A percentile compares a stretch with the other conserved stretches of the same genome.
phyloP scores from a whole-genome alignment of 306 rosid genomes.

The Chamaecrista fasciculata region DNA sequence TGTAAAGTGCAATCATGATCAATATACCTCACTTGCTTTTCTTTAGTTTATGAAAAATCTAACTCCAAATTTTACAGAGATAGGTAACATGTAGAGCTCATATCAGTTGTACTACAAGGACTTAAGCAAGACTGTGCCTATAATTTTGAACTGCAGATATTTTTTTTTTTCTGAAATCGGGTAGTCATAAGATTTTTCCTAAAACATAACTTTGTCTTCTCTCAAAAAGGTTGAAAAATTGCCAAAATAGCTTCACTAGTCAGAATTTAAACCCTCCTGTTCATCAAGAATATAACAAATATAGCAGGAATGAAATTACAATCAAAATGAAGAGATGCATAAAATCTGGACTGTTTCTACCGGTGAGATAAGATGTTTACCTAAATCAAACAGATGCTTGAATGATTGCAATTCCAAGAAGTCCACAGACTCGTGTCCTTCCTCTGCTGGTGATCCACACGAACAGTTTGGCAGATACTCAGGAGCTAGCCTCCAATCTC shows the following conservation, averaged over 20 bases:
- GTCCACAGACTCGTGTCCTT: too few relatives aligned
- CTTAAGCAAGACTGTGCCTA: neutral
- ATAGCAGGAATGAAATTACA: too few relatives aligned
- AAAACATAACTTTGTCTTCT: neutral
- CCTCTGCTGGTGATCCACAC: too few relatives aligned
- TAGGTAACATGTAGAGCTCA: neutral
- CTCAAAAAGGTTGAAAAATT: neutral
- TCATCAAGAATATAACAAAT: too few relatives aligned
- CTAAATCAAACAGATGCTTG: too few relatives aligned
- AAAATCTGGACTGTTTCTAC: too few relatives aligned
- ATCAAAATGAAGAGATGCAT: too few relatives aligned
- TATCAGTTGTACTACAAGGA: neutral
- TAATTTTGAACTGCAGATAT: too few relatives aligned
- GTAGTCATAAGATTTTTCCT: constrained; percentile 1
- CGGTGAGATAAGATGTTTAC: too few relatives aligned
- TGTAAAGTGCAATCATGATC: neutral
- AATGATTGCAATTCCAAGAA: too few relatives aligned
- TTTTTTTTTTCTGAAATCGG: neutral
- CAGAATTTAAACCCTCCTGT: neutral
- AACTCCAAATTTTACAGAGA: neutral
- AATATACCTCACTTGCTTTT: neutral
- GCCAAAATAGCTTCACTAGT: neutral
- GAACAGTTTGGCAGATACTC: too few relatives aligned
- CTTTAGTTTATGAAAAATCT: neutral
- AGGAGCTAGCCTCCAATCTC: too few relatives aligned